These are phyloP conservation scores for Tylopilus subfusipes DNA, from an alignment of 768 basidiomycete genomes.

Conservation along the genomic window DNA sequence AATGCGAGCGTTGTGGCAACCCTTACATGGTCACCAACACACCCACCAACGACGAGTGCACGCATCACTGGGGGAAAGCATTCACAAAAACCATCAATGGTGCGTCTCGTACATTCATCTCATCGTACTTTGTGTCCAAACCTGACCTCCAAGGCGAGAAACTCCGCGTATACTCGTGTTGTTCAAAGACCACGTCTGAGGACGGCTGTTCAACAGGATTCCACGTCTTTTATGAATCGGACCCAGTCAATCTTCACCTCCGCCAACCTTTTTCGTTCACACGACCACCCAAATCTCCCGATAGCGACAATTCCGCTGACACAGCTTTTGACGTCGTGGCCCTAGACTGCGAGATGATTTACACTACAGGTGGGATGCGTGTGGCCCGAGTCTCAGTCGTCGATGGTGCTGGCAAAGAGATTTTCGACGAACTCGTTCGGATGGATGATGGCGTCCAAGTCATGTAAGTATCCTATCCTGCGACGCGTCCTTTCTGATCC, in stretches of 20 bases:
- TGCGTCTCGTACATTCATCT: slow-evolving; percentile 27
- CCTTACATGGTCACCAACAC: slow-evolving; percentile 64
- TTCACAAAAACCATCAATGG: slow-evolving; percentile 64
- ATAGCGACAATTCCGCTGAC: slow-evolving; percentile 17
- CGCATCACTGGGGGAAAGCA: slow-evolving; percentile 79
- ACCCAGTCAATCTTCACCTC: slow-evolving; percentile 60
- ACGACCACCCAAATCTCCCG: slow-evolving; percentile 15
- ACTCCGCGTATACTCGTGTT: slow-evolving; percentile 73
- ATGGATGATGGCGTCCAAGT: slow-evolving; percentile 81
- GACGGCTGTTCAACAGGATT: slow-evolving; percentile 73
- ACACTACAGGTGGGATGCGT: slow-evolving; percentile 89
- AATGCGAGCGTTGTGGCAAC: slow-evolving; percentile 77
- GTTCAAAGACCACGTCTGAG: slow-evolving; percentile 56
- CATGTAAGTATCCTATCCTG: slow-evolving; percentile 47
- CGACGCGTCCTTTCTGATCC: neutral
- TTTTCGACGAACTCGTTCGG: slow-evolving; percentile 79
- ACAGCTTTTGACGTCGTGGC: slow-evolving; percentile 73
- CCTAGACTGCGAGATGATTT: slow-evolving; percentile 96
- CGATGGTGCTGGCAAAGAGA: slow-evolving; percentile 64
- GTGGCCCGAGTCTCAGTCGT: slow-evolving; percentile 90
- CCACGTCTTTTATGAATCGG: slow-evolving; percentile 88
- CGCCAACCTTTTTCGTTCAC: slow-evolving; percentile 70
- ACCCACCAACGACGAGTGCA: slow-evolving; percentile 61
- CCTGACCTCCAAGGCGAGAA: slow-evolving; percentile 52
- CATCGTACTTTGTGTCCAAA: neutral